A percentile compares a stretch with the other conserved stretches of the same genome.
phyloP scores from a whole-genome alignment of 257 asterid species.

The Plectranthus barbatus region DNA sequence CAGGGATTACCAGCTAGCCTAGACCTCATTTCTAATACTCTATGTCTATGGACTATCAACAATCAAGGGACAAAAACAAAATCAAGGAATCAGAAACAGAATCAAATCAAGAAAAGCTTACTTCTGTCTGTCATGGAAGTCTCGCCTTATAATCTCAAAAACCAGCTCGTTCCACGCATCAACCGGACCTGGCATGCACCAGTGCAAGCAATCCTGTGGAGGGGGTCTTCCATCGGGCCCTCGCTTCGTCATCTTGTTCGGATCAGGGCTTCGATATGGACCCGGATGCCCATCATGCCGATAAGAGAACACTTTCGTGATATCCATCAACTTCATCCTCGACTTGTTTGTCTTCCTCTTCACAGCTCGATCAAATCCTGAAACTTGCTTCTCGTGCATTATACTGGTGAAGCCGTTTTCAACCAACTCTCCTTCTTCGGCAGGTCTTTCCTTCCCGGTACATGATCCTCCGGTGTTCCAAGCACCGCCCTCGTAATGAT shows the following conservation, averaged over 20 bases:
- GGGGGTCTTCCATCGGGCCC: constrained; percentile 96
- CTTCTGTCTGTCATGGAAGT: too few species aligned
- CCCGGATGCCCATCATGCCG: constrained; percentile 99
- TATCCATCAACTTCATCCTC: constrained; percentile 60
- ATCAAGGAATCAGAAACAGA: too few species aligned
- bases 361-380: constrained; percentile 48
- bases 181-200: constrained; percentile 99
- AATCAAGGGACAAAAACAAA: too few species aligned
- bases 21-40: too few species aligned
- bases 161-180: constrained; percentile 95
- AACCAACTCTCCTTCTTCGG: constrained; percentile 42
- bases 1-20: too few species aligned
- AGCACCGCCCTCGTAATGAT: constrained; percentile 88
- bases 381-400: constrained; percentile 82
- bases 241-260: constrained; percentile 72
- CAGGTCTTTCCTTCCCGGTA: constrained; percentile 72
- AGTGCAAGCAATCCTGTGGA: constrained; percentile 95
- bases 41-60: too few species aligned
- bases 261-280: constrained; percentile 78
- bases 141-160: constrained; percentile 52
- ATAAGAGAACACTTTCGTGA: constrained; percentile 58
- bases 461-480: constrained; percentile 99
- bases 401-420: constrained; percentile 63
- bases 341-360: constrained; percentile 64
- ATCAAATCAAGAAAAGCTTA: too few species aligned